phyloP scores from a whole-genome alignment of 2,329 filamentous ascomycete genomes.

The Nothomitra cinnamomea region DNA sequence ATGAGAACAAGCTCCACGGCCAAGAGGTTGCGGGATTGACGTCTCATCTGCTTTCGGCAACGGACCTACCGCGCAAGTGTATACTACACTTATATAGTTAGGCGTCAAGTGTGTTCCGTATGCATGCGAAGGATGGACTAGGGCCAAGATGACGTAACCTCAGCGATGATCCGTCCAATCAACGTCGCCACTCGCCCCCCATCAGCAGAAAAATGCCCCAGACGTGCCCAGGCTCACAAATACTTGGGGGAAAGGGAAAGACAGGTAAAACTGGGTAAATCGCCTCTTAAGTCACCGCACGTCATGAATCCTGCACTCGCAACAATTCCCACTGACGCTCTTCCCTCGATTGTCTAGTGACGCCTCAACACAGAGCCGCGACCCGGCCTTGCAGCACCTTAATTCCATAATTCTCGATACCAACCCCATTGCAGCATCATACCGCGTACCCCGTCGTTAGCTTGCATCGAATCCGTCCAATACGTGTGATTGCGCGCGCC shows the following conservation, averaged over 20 bases:
- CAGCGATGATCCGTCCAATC: background rate
- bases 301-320: background rate
- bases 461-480: background rate
- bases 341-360: background rate
- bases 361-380: background rate
- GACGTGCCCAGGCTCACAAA: background rate
- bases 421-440: too few relatives aligned
- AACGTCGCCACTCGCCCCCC: background rate
- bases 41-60: too few relatives aligned
- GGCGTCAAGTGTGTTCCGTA: too few relatives aligned
- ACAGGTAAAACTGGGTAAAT: background rate
- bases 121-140: too few relatives aligned
- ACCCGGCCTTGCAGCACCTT: background rate
- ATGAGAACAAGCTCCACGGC: too few relatives aligned
- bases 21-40: too few relatives aligned
- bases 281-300: constrained; percentile 3
- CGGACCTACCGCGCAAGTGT: too few relatives aligned
- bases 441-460: background rate
- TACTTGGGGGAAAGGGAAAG: background rate
- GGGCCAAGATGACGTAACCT: constrained; percentile 1
- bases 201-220: background rate
- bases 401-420: too few relatives aligned
- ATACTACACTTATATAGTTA: too few relatives aligned
- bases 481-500: background rate
- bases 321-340: background rate